Conservation (phyloP, 306 rosid genomes). For the Dryas drummondii region DNA sequence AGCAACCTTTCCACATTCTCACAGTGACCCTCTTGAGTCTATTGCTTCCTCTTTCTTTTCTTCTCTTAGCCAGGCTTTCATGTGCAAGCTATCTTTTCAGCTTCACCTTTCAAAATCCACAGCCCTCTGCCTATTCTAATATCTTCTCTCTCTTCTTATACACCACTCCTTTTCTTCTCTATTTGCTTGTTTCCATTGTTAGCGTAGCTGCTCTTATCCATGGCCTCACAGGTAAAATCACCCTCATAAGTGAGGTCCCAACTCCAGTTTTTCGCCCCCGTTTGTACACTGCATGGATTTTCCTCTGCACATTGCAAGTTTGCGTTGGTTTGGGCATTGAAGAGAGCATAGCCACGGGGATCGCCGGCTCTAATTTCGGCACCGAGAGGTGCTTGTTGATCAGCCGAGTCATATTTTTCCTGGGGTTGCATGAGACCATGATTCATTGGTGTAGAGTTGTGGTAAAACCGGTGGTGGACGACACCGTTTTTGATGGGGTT, state of each 20-base stretch:
- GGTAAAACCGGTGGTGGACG: conserved; percentile 87
- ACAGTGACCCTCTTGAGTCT: conserved; percentile 63
- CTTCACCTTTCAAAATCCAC: background rate
- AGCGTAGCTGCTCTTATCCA: conserved; percentile 47
- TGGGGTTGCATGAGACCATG: conserved; percentile 77
- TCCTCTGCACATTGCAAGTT: conserved; percentile 59
- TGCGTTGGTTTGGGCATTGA: conserved; percentile 68
- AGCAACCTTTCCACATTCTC: conserved; percentile 49
- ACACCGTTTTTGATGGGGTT: conserved; percentile 48
- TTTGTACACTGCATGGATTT: conserved; percentile 55
- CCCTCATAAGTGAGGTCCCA: conserved; percentile 20
- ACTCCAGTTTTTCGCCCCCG: conserved; percentile 30
- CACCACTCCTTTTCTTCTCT: conserved; percentile 45
- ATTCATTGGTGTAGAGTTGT: conserved; percentile 65
- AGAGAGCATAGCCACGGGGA: conserved; percentile 39
- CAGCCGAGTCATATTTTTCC: conserved; percentile 49
- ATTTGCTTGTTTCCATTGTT: conserved; percentile 43
- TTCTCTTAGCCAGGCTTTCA: conserved; percentile 61
- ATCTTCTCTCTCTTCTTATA: conserved; percentile 30
- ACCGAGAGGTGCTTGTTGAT: conserved; percentile 35
- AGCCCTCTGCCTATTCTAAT: background rate
- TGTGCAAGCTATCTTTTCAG: conserved; percentile 36
- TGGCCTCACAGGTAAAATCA: conserved; percentile 39
- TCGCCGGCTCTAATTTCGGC: conserved; percentile 25
- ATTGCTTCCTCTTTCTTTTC: conserved; percentile 73